These are phyloP conservation scores for Globomyces pollinis-pini DNA, from an alignment of 192 early-diverging fungal species.

Conservation along the genomic window DNA sequence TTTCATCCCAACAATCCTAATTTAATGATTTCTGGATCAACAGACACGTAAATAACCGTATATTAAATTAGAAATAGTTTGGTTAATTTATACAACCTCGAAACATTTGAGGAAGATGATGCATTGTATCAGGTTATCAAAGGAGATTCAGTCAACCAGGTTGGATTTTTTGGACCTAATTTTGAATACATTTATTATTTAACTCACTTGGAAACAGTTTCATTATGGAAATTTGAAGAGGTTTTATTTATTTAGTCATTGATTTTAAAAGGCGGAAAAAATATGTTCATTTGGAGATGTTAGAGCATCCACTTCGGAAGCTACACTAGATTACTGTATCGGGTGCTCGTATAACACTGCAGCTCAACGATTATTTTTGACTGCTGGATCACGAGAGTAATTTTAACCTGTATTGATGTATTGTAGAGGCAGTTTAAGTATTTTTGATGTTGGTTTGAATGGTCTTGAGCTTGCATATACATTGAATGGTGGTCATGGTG, in stretches of 20 bases:
- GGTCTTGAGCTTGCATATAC: conserved; percentile 68
- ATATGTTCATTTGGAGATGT: conserved; percentile 71
- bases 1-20: conserved; percentile 37
- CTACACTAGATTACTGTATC: conserved; percentile 64
- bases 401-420: too few relatives aligned
- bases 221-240: conserved; percentile 63
- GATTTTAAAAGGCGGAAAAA: conserved; percentile 23
- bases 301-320: conserved; percentile 34
- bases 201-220: conserved; percentile 87
- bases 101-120: conserved; percentile 77
- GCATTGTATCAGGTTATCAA: conserved; percentile 76
- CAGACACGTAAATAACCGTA: conserved; percentile 19
- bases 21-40: conserved; percentile 36
- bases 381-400: conserved; percentile 74
- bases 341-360: conserved; percentile 69
- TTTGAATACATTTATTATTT: conserved; percentile 83
- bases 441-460: conserved; percentile 73
- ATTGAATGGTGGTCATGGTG: conserved; percentile 73
- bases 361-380: conserved; percentile 65
- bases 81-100: conserved; percentile 69
- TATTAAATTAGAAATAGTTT: conserved; percentile 7
- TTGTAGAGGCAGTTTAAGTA: conserved; percentile 65
- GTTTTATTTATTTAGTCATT: too few relatives aligned
- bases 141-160: conserved; percentile 67
- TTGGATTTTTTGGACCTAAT: conserved; percentile 86